Percentiles rank a stretch among this genome's conserved stretches.
Conservation (phyloP, 1,284 basidiomycete species). For the Tilletia indica region DNA sequence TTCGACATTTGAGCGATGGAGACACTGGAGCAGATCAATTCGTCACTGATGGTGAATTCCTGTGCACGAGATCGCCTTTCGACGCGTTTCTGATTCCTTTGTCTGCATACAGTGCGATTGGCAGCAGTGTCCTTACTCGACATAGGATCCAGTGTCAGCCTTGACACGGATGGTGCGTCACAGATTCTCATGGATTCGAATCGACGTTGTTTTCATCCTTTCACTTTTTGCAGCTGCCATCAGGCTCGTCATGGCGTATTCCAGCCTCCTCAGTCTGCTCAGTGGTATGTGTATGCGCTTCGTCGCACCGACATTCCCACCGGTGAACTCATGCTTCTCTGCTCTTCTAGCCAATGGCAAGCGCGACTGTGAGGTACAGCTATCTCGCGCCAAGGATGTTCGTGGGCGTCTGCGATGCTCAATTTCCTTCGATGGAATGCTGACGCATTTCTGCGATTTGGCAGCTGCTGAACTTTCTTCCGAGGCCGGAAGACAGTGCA, state of each 20-base stretch:
- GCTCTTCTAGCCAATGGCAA: neutral
- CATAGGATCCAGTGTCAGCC: no score
- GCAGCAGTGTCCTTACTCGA: constrained; percentile 2
- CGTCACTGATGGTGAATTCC: neutral
- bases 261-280: neutral
- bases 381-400: constrained; percentile 6
- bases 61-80: neutral
- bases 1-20: neutral
- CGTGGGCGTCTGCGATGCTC: neutral
- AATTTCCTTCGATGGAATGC: neutral
- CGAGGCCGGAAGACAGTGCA: neutral
- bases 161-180: no score
- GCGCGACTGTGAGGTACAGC: neutral
- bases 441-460: neutral
- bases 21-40: neutral
- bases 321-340: neutral
- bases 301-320: no score
- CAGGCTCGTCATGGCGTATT: neutral
- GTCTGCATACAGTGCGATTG: neutral
- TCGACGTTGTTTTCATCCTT: neutral
- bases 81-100: no score
- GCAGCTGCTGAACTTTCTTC: neutral
- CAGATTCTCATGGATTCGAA: no score
- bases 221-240: neutral
- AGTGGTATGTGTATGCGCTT: neutral